Conservation (phyloP, 192 early-diverging fungal species). For the Borealophlyctis nickersoniae region DNA sequence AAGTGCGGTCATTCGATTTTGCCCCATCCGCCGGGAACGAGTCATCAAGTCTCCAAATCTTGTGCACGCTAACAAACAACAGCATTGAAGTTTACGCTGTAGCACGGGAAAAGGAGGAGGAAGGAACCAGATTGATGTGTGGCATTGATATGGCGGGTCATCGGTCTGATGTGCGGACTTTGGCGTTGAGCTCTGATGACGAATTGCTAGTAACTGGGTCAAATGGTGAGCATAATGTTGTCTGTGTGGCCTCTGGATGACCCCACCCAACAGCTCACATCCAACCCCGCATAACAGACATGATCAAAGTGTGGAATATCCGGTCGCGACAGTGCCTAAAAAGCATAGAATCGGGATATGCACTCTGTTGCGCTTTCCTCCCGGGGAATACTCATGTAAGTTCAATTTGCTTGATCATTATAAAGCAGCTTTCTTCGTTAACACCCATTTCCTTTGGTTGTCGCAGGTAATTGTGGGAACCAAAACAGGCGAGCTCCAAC, state of each 20-base stretch:
- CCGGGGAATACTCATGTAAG: constrained; percentile 81
- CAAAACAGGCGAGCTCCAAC: constrained; percentile 81
- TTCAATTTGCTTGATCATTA: constrained; percentile 5
- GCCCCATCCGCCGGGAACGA: constrained; percentile 29
- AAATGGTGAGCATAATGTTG: constrained; percentile 36
- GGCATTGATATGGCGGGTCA: constrained; percentile 85
- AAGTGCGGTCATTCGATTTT: constrained; percentile 81
- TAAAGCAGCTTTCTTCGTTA: not conserved
- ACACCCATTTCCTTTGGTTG: not conserved
- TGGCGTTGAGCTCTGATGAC: constrained; percentile 88
- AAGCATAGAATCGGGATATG: constrained; percentile 88
- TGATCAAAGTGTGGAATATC: constrained; percentile 89
- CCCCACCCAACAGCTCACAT: too few species aligned
- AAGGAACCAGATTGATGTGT: constrained; percentile 58
- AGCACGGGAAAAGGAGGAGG: constrained; percentile 59
- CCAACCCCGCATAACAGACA: constrained; percentile 47
- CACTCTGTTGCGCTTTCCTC: constrained; percentile 87
- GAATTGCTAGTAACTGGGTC: constrained; percentile 83
- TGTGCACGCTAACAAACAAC: constrained; percentile 81
- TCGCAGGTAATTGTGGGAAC: constrained; percentile 84
- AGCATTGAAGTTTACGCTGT: constrained; percentile 74
- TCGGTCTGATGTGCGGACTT: constrained; percentile 81
- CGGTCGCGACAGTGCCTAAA: constrained; percentile 78
- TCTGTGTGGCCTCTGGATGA: too few species aligned
- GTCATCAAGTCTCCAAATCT: constrained; percentile 40